phyloP scores from a whole-genome alignment of 352 stramenopile genomes.

The Globisporangium parvum region DNA sequence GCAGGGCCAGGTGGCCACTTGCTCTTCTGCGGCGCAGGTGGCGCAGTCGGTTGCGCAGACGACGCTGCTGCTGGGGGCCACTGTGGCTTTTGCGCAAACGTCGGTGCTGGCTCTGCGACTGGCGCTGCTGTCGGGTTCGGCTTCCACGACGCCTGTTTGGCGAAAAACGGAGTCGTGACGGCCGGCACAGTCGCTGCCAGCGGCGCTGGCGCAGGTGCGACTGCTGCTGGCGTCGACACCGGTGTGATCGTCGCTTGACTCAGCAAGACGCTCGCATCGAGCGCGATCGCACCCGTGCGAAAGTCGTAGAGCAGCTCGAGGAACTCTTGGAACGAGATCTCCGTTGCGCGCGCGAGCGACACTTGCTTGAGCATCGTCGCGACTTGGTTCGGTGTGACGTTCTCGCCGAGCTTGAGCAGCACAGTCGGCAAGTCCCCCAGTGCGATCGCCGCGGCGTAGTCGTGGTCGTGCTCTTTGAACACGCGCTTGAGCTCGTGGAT shows the following conservation, averaged over 20 bases:
- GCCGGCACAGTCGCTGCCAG: constrained; percentile 2
- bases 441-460: constrained; percentile 56
- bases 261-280: constrained; percentile 42
- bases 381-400: constrained; percentile 57
- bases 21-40: constrained; percentile 6
- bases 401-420: constrained; percentile 76
- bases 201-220: constrained; percentile 4
- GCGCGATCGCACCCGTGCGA: constrained; percentile 52
- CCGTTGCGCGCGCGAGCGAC: constrained; percentile 28
- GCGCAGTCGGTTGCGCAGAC: background rate
- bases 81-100: constrained; percentile 14
- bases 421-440: constrained; percentile 44
- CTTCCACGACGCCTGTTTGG: constrained; percentile 11
- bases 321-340: constrained; percentile 81
- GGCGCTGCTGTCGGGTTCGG: constrained; percentile 1
- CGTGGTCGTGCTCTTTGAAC: constrained; percentile 80
- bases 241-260: constrained; percentile 29
- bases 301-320: constrained; percentile 72
- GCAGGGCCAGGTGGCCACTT: constrained; percentile 11
- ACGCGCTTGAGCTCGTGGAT: constrained; percentile 83
- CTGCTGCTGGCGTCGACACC: background rate
- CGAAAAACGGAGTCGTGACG: constrained; percentile 13
- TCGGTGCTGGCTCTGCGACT: background rate
- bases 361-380: constrained; percentile 62
- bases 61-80: constrained; percentile 11